Evolutionary conservation across 202 grass and related monocot genomes (phyloP).

Genomic region (Eragrostis tef): DNA sequence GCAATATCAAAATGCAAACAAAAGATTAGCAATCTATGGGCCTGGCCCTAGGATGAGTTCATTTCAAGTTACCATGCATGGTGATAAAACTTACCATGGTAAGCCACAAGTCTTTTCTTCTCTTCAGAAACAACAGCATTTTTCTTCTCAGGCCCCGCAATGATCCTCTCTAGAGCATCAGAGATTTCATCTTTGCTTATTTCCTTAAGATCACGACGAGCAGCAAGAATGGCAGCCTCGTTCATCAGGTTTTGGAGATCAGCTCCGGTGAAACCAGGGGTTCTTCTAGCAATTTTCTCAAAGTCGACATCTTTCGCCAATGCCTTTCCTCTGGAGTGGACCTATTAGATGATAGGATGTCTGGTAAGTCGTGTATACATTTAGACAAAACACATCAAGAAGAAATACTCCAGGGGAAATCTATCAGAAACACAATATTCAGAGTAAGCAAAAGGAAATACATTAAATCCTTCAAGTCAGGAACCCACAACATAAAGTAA

Average conservation of each 20-base stretch:
- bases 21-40: constrained; percentile 20
- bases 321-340: constrained; percentile 95
- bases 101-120: constrained; percentile 90
- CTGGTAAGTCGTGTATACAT: neutral
- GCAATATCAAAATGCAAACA: constrained; percentile 17
- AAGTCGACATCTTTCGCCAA: constrained; percentile 95
- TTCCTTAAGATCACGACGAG: constrained; percentile 94
- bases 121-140: constrained; percentile 95
- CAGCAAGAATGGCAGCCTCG: constrained; percentile 96
- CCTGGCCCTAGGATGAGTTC: neutral
- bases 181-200: constrained; percentile 99
- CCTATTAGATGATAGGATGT: constrained; percentile 54
- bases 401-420: neutral
- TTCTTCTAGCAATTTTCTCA: constrained; percentile 94
- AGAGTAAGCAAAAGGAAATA: neutral
- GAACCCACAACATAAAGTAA: neutral
- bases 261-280: constrained; percentile 95
- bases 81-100: constrained; percentile 68
- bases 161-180: constrained; percentile 96
- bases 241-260: constrained; percentile 98
- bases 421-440: neutral
- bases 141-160: constrained; percentile 98
- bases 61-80: neutral
- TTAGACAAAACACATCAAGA: neutral
- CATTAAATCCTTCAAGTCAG: neutral